Evolutionary conservation across 2,329 filamentous ascomycete genomes (phyloP).

Genomic region (Ceratocystis colombiana): DNA sequence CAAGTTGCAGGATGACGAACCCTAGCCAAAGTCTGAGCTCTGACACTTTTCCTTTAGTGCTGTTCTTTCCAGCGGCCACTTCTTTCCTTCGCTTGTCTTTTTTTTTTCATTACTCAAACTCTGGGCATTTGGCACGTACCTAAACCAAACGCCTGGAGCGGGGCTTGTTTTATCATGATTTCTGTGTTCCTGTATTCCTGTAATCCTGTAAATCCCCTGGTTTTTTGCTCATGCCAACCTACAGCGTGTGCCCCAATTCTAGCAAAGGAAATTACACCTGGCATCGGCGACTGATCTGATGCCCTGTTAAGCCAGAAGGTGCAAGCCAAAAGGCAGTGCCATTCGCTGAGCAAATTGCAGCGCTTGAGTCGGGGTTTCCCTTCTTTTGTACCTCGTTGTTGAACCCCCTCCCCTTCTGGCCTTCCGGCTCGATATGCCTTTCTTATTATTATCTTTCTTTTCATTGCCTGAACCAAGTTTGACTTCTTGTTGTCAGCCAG

Average conservation of each 20-base stretch:
- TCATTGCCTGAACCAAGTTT: not conserved
- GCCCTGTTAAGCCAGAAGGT: not conserved
- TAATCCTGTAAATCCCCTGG: slow-evolving; percentile 7
- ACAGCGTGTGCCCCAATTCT: not conserved
- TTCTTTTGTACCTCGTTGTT: too few relatives aligned
- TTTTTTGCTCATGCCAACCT: slow-evolving; percentile 1
- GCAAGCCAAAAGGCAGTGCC: not conserved
- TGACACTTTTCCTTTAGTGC: slow-evolving; percentile 2
- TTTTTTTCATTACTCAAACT: not conserved
- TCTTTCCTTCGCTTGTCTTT: too few relatives aligned
- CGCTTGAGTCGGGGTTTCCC: not conserved
- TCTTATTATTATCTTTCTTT: not conserved
- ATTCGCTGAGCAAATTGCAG: not conserved
- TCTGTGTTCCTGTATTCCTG: slow-evolving; percentile 10
- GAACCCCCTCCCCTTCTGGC: too few relatives aligned
- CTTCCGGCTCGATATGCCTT: not conserved
- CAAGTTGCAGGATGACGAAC: not conserved
- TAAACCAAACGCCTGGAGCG: slow-evolving; percentile 2
- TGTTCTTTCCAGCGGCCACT: too few relatives aligned
- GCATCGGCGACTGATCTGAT: not conserved
- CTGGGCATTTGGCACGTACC: not conserved
- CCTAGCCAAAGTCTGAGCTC: not conserved
- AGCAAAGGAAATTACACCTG: not conserved
- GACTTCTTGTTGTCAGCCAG: not conserved
- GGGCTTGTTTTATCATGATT: slow-evolving; percentile 15